Conservation (phyloP, 148 eudicot species). For the Tetragonia tetragonoides region DNA sequence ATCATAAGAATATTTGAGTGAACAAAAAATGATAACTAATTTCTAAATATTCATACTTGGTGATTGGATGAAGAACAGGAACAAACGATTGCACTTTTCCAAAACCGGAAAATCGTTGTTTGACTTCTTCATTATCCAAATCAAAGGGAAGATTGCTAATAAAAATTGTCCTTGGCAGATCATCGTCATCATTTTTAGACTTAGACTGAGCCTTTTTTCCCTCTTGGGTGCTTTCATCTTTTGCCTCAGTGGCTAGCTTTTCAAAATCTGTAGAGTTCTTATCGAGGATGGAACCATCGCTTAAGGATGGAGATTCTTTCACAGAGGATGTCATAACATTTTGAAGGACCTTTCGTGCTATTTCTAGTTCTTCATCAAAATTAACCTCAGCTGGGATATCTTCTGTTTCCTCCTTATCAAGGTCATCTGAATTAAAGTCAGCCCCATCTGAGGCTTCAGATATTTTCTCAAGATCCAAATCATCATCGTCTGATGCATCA, state of each 20-base stretch:
- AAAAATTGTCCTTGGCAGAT: conserved; percentile 68
- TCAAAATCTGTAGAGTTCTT: conserved; percentile 28
- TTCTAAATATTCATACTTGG: conserved; percentile 53
- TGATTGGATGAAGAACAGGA: conserved; percentile 80
- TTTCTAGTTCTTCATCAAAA: conserved; percentile 77
- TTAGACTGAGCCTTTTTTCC: conserved; percentile 26
- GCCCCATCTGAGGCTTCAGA: conserved; percentile 33
- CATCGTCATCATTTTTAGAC: conserved; percentile 48
- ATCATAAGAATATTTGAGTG: neutral
- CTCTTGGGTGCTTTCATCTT: conserved; percentile 25
- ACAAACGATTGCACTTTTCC: conserved; percentile 77
- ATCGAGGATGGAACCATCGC: conserved; percentile 20
- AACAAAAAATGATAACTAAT: neutral
- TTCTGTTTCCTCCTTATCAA: conserved; percentile 38
- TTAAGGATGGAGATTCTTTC: conserved; percentile 31
- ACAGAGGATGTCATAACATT: conserved; percentile 59
- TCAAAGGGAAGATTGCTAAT: conserved; percentile 91
- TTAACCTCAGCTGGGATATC: conserved; percentile 35
- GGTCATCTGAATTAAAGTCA: conserved; percentile 41
- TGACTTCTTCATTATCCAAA: conserved; percentile 70
- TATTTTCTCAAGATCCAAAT: conserved; percentile 26
- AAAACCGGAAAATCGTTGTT: conserved; percentile 78
- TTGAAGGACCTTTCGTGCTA: conserved; percentile 75
- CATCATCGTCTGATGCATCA: conserved; percentile 52
- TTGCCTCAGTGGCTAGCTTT: conserved; percentile 23